Evolutionary conservation across 768 basidiomycete species (phyloP).

Genomic region (Suillus sp.): DNA sequence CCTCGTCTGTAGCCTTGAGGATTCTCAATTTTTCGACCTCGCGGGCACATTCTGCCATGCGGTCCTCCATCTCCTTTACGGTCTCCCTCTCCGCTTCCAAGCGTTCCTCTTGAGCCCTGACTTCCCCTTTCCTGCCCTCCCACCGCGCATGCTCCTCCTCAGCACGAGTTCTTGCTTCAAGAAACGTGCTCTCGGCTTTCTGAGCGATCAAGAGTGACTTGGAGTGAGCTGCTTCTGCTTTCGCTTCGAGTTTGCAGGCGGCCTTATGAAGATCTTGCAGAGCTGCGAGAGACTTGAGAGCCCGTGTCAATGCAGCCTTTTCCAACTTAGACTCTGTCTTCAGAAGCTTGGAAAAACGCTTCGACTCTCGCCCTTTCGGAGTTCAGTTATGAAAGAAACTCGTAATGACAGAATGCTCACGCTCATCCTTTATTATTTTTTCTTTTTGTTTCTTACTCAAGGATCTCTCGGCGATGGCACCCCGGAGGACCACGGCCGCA

Average conservation of each 20-base stretch:
- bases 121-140: conserved; percentile 51
- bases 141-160: conserved; percentile 54
- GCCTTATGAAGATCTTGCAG: conserved; percentile 72
- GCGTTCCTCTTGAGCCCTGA: conserved; percentile 47
- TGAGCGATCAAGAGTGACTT: conserved; percentile 59
- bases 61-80: conserved; percentile 59
- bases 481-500: conserved; percentile 42
- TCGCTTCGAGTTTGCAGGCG: conserved; percentile 66
- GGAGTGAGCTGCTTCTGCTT: conserved; percentile 53
- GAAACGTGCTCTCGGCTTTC: conserved; percentile 61
- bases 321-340: conserved; percentile 70
- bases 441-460: conserved; percentile 53
- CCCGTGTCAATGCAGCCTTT: conserved; percentile 58
- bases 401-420: conserved; percentile 36
- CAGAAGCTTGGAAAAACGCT: conserved; percentile 67
- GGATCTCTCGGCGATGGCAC: conserved; percentile 48
- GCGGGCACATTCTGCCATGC: conserved; percentile 68
- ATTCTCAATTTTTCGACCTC: conserved; percentile 70
- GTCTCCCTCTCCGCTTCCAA: conserved; percentile 54
- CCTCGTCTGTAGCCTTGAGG: conserved; percentile 70
- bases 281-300: conserved; percentile 64
- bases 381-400: conserved; percentile 4
- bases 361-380: conserved; percentile 55
- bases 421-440: conserved; percentile 52
- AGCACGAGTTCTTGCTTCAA: conserved; percentile 61